Base-by-base conservation (phyloP, 2,329 filamentous ascomycete species). In the Colletotrichum neosansevieriae region DNA sequence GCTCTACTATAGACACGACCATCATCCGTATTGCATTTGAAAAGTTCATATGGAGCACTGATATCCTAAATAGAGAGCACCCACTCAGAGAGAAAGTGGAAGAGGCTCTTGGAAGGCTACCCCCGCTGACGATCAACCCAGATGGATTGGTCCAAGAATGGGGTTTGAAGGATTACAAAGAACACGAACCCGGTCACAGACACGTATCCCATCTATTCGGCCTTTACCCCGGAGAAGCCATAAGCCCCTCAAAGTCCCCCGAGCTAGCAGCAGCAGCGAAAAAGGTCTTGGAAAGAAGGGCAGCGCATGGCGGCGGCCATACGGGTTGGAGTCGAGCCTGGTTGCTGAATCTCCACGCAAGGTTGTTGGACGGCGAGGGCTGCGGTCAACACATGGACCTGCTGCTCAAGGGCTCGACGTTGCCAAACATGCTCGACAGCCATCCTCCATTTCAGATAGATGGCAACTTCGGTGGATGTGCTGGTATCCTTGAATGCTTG, bases 131-230 rank as follows among this genome's bases (percentile, higher is more conserved):
- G 21, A 62, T 63, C 10, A 71, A 70, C 15, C 12, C 68, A 72
- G 3, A 74, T 11, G 80, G 79, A 2, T 74, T 79, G 38, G 77
- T 84, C 11, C 79, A 81, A 24, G 81, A 83, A 74, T 83, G 80
- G 80, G 82, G 84, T n/a, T 77, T 77, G 2, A 76, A 75, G 3
- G 74, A 83, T 6, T 79, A 80, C 47, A 69, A 73, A 10, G 81
- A 79, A 67, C 74, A 78, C 3, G 84, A 86, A 54, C 82, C 80
- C 0, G 84, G 83, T 0, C 84, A 87, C 67, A 79, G 85, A 1
- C 85, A 86, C 57, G 78, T 86, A 4, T 85, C 83, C 0, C 84
- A 85, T 65, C 76, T 86, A 0, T 85, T 82, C 68, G 84, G 79
- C 0, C 76, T 87, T 3, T 82, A 82, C 59, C 84, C 85, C 0